These are phyloP conservation scores for Erodium maritimum DNA, from an alignment of 345 rosid species.

Conservation along the genomic window DNA sequence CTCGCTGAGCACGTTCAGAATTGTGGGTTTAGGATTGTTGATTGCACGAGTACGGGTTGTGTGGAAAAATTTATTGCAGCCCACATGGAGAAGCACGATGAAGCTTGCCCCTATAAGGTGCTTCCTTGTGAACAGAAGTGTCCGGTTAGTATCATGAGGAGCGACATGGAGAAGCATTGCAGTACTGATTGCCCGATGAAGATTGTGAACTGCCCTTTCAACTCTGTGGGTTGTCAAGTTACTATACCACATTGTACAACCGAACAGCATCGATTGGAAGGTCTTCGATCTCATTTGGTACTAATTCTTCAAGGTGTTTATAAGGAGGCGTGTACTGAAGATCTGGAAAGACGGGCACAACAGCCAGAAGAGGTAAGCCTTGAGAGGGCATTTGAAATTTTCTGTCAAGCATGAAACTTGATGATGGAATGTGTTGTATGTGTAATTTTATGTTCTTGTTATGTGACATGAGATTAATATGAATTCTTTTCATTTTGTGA, in stretches of 20 bases:
- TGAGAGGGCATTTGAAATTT: too few species aligned
- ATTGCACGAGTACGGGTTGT: slow-evolving; percentile 67
- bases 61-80: slow-evolving; percentile 30
- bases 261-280: slow-evolving; percentile 38
- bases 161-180: slow-evolving; percentile 84
- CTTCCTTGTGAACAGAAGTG: slow-evolving; percentile 80
- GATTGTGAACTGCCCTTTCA: slow-evolving; percentile 74
- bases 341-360: slow-evolving; percentile 37
- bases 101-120: slow-evolving; percentile 68
- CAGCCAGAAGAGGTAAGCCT: slow-evolving; percentile 43
- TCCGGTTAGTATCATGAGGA: slow-evolving; percentile 53
- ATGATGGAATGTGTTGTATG: too few species aligned
- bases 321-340: slow-evolving; percentile 45
- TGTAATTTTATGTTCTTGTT: too few species aligned
- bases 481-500: slow-evolving; percentile 7
- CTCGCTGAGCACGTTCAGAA: slow-evolving; percentile 29
- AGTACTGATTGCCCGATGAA: slow-evolving; percentile 80
- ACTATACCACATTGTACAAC: slow-evolving; percentile 38
- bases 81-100: slow-evolving; percentile 56
- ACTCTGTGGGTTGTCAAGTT: slow-evolving; percentile 54
- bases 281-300: slow-evolving; percentile 49
- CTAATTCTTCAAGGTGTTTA: slow-evolving; percentile 42
- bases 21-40: slow-evolving; percentile 56
- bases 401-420: too few species aligned
- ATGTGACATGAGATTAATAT: too few species aligned